Conservation (phyloP, 2,329 filamentous ascomycete species). For the Aureobasidium subglaciale region DNA sequence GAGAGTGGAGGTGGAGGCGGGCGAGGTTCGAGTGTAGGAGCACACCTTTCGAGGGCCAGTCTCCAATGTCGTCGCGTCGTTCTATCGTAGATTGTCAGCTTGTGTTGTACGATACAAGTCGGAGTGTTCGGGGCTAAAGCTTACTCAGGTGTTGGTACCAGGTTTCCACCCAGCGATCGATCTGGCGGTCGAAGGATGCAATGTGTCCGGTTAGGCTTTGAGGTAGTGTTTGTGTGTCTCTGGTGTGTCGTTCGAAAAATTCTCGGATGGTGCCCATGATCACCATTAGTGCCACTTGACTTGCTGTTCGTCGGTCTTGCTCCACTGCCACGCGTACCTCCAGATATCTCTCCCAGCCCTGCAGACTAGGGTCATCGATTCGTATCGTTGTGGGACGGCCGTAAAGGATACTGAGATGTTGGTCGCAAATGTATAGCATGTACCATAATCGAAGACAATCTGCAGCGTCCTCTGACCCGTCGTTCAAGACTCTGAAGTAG, state of each 20-base stretch:
- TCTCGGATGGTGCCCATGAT: constrained; percentile 51
- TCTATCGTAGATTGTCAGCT: background rate
- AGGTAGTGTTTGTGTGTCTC: constrained; percentile 39
- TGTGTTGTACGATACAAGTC: background rate
- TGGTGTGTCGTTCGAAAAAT: constrained; percentile 50
- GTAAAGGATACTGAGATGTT: constrained; percentile 58
- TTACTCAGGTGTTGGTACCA: constrained; percentile 11
- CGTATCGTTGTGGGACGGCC: constrained; percentile 50
- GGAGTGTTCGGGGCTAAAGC: background rate
- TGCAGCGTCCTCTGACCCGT: constrained; percentile 37
- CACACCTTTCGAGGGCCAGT: constrained; percentile 17
- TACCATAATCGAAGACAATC: constrained; percentile 56
- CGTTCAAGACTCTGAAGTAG: constrained; percentile 35
- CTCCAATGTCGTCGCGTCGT: constrained; percentile 10
- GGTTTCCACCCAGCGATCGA: constrained; percentile 43
- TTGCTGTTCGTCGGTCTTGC: constrained; percentile 50
- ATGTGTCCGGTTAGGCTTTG: constrained; percentile 47
- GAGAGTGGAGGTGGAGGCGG: constrained; percentile 46
- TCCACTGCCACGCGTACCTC: constrained; percentile 45
- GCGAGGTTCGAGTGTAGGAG: constrained; percentile 48
- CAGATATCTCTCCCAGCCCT: constrained; percentile 52
- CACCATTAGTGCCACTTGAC: constrained; percentile 51
- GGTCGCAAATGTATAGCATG: constrained; percentile 57
- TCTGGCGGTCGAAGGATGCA: constrained; percentile 31
- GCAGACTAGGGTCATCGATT: constrained; percentile 51